Percentiles rank a stretch among this genome's conserved stretches.
These are phyloP conservation scores for Combretum micranthum DNA, from an alignment of 345 rosid genomes.

Conservation along the genomic window DNA sequence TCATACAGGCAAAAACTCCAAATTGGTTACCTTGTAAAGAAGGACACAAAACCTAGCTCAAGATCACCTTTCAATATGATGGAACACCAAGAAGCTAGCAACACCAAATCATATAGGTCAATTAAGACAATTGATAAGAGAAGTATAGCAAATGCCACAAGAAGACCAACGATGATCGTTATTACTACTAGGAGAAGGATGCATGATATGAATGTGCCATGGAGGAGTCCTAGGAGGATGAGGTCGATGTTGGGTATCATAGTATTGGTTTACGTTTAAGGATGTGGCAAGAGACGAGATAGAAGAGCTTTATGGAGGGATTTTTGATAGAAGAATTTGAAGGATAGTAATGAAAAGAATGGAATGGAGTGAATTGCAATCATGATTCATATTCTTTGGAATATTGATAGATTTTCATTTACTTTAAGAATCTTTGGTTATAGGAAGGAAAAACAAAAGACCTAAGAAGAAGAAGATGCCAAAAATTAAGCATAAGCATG, in stretches of 20 bases:
- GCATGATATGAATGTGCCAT: slow-evolving; percentile 24
- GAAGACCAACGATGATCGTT: slow-evolving; percentile 10
- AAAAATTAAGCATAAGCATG: too few relatives aligned
- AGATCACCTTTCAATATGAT: slow-evolving; percentile 13
- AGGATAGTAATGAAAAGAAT: too few relatives aligned
- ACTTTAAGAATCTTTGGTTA: too few relatives aligned
- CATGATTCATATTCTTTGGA: too few relatives aligned
- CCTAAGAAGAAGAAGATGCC: too few relatives aligned
- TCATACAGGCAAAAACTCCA: background rate
- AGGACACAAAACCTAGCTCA: slow-evolving; percentile 22
- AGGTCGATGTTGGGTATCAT: slow-evolving; percentile 40
- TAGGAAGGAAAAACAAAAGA: too few relatives aligned
- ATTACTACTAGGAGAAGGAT: slow-evolving; percentile 12
- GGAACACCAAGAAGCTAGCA: slow-evolving; percentile 3
- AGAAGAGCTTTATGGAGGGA: too few relatives aligned
- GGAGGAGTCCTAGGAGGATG: slow-evolving; percentile 23
- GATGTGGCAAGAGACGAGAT: too few relatives aligned
- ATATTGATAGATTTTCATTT: too few relatives aligned
- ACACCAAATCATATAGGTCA: slow-evolving; percentile 11
- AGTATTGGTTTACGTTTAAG: too few relatives aligned
- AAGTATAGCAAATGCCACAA: slow-evolving; percentile 14
- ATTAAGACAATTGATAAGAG: slow-evolving; percentile 19
- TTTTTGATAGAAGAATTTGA: too few relatives aligned
- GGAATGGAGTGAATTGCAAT: too few relatives aligned
- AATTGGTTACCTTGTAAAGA: slow-evolving; percentile 10